phyloP scores from a whole-genome alignment of 176 grass and related monocot species.

The Oryza nivara region DNA sequence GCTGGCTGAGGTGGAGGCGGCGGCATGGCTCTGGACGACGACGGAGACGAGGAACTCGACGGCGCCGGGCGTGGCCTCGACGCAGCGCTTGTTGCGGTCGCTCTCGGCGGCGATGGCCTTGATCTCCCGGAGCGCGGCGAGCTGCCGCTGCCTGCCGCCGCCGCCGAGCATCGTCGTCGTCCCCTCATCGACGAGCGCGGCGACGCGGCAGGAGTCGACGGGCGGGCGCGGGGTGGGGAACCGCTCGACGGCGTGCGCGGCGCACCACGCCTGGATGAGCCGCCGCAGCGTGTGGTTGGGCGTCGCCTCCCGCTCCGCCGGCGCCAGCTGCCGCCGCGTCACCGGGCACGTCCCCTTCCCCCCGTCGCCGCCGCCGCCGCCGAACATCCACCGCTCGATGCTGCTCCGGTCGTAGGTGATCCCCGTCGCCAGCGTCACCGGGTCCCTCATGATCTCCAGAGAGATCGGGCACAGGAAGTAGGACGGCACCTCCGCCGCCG shows the following conservation, averaged over 20 bases:
- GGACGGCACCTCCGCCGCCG: conserved; percentile 62
- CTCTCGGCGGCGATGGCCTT: conserved; percentile 54
- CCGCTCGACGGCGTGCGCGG: conserved; percentile 60
- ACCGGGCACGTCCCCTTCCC: conserved; percentile 57
- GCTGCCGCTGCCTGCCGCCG: not conserved
- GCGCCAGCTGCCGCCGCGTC: conserved; percentile 50
- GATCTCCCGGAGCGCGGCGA: conserved; percentile 55
- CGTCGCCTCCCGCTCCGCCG: conserved; percentile 51
- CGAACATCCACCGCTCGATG: conserved; percentile 84
- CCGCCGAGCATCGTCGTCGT: not conserved
- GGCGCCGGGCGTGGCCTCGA: conserved; percentile 43
- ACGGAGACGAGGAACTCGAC: conserved; percentile 53
- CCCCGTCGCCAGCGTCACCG: conserved; percentile 76
- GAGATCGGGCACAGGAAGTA: conserved; percentile 95
- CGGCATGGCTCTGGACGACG: conserved; percentile 22
- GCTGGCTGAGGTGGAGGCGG: not conserved
- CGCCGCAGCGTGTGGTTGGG: conserved; percentile 94
- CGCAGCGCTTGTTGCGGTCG: conserved; percentile 59
- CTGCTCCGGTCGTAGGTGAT: conserved; percentile 87
- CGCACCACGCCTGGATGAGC: conserved; percentile 88
- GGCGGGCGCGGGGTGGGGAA: conserved; percentile 67
- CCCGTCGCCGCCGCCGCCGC: conserved; percentile 1
- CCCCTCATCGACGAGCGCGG: conserved; percentile 48
- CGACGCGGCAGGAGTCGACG: conserved; percentile 49
- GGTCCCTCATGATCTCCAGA: conserved; percentile 83